Evolutionary conservation across 1,284 basidiomycete species (phyloP).

Genomic region (Ganoderma boninense): DNA sequence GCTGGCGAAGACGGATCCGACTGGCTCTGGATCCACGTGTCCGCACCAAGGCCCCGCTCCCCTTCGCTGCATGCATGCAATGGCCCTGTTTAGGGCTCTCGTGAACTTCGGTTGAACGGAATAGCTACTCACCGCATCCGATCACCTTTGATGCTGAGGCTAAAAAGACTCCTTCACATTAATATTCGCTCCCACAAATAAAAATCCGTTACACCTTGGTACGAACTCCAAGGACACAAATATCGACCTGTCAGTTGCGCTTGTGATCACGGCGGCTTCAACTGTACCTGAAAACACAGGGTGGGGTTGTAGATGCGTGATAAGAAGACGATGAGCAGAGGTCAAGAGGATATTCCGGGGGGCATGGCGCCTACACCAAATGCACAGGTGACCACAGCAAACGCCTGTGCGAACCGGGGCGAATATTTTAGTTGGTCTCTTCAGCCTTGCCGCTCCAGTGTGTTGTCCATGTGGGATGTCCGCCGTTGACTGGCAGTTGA

Average conservation of each 20-base stretch:
- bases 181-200: neutral
- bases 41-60: neutral
- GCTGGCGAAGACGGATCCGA: conserved; percentile 3
- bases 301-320: neutral
- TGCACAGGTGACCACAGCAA: neutral
- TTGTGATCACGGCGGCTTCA: conserved; percentile 7
- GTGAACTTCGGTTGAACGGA: neutral
- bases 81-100: neutral
- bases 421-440: neutral
- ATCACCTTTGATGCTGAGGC: neutral
- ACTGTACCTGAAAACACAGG: conserved; percentile 15
- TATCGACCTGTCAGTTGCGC: neutral
- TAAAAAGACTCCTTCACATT: neutral
- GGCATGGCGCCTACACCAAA: neutral
- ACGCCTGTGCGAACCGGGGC: neutral
- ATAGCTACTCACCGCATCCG: neutral
- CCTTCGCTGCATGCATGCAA: neutral
- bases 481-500: neutral
- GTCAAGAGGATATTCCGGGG: neutral
- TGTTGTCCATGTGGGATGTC: neutral
- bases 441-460: neutral
- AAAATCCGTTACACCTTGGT: neutral
- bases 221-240: neutral
- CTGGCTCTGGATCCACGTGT: neutral
- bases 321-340: neutral